Evolutionary conservation across 1,284 basidiomycete species (phyloP), one percentile per base, ranked within the genome.

Genomic region (Porodaedalea pini): DNA sequence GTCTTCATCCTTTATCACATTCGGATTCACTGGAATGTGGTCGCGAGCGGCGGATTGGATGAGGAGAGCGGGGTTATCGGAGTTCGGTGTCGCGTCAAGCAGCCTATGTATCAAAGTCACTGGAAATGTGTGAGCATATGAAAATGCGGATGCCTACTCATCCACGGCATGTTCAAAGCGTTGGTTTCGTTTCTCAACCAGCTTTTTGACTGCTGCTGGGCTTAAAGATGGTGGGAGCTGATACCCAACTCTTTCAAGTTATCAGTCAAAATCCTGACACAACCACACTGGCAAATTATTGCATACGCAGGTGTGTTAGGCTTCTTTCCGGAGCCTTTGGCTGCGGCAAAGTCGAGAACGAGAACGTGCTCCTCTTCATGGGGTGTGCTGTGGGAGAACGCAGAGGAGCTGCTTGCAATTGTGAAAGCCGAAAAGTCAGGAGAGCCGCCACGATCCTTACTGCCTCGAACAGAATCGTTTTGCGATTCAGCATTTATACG

Each of bases 111-210:
- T 43, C 13, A 31, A 60, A 49, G 47, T 19, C 21, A 55, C 25
- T 10, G 29, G 19, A 29, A 36, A 41, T n/a, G 57, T 50, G 27
- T 4, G 4, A 53, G 37, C 19, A n/a, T 55, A n/a, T 31, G 34
- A 13, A 32, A 25, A 31, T 25, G 5, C 41, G 44, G 21, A 51
- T n/a, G 65, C 78, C 37, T 66, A 90, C 86, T 92, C 88, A 52
- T 89, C 74, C 3, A 92, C 79, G n/a, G 91, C 88, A 48, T 77
- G 67, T 7, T 70, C 69, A 67, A 91, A 94, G 47, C 78, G 75
- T 39, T 78, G 72, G 63, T 93, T 92, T 44, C 91, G 76, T 61
- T 80, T 81, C 64, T 90, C 84, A 44, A 94, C 79, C 6, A 94
- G 73, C 58, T 84, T 88, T 65, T 88, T 88, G 21, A 84, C 77